Percentiles rank a stretch among this genome's conserved stretches.
Conservation (phyloP, 2,329 filamentous ascomycete genomes). For the Arthrobotrys sphaeroides region DNA sequence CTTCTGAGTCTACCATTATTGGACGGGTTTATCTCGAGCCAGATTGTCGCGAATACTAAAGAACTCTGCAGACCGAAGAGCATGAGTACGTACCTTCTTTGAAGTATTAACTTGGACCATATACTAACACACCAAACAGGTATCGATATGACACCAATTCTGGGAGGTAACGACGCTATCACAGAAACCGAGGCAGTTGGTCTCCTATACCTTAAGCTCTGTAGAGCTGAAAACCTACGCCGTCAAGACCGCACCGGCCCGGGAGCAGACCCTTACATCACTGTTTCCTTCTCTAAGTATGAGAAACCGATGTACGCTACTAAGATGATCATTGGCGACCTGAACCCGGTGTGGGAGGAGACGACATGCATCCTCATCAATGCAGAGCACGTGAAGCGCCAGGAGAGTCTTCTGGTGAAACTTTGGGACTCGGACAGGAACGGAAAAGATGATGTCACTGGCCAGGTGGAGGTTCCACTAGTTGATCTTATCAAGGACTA, state of each 20-base stretch:
- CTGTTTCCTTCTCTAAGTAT: constrained; percentile 93
- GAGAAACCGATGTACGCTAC: constrained; percentile 98
- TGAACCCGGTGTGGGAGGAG: constrained; percentile 93
- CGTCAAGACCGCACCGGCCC: constrained; percentile 94
- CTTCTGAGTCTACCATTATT: constrained; percentile 91
- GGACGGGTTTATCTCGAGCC: constrained; percentile 95
- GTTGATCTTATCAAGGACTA: constrained; percentile 95
- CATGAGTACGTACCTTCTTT: constrained; percentile 72
- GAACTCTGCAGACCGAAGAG: constrained; percentile 96
- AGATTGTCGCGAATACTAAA: constrained; percentile 83
- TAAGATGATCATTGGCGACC: constrained; percentile 90
- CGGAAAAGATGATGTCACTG: constrained; percentile 92
- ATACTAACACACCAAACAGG: constrained; percentile 59
- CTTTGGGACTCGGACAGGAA: constrained; percentile 93
- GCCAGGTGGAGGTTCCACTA: constrained; percentile 91
- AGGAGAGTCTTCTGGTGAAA: constrained; percentile 92
- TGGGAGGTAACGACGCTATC: constrained; percentile 89
- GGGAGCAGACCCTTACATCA: constrained; percentile 95
- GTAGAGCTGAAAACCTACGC: constrained; percentile 84
- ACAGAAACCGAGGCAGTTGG: constrained; percentile 88
- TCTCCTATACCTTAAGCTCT: constrained; percentile 87
- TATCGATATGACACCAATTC: constrained; percentile 86
- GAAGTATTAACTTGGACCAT: not conserved
- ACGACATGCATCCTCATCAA: constrained; percentile 85
- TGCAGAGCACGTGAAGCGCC: constrained; percentile 86